Percentiles rank a stretch among this genome's conserved stretches.
These are phyloP conservation scores for Dothistroma pini DNA, from an alignment of 2,329 filamentous ascomycete genomes.

Conservation along the genomic window DNA sequence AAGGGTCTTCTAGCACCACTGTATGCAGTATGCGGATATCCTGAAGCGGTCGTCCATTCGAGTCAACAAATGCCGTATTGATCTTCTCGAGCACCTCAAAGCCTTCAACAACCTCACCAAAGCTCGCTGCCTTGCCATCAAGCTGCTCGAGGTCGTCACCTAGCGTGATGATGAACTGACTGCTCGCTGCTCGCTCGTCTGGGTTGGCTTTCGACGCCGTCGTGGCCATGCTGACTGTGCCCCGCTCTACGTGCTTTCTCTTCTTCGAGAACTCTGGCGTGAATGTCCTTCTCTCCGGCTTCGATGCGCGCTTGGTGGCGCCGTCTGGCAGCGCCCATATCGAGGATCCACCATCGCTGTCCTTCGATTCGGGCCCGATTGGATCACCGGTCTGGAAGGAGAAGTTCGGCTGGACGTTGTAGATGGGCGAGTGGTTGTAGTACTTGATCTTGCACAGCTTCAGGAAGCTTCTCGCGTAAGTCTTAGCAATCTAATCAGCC, in stretches of 20 bases:
- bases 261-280: slow-evolving; percentile 80
- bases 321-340: slow-evolving; percentile 82
- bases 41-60: slow-evolving; percentile 79
- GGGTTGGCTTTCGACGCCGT: slow-evolving; percentile 70
- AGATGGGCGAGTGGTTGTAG: slow-evolving; percentile 94
- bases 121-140: slow-evolving; percentile 90
- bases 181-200: slow-evolving; percentile 76
- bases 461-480: slow-evolving; percentile 66
- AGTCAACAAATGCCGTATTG: slow-evolving; percentile 82
- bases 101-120: slow-evolving; percentile 92
- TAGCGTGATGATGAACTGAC: slow-evolving; percentile 90
- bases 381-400: slow-evolving; percentile 96
- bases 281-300: slow-evolving; percentile 50
- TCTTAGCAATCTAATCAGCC: slow-evolving; percentile 58
- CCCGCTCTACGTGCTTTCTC: slow-evolving; percentile 81
- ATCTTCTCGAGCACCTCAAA: slow-evolving; percentile 93
- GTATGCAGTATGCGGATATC: slow-evolving; percentile 95
- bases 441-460: slow-evolving; percentile 99
- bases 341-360: slow-evolving; percentile 88
- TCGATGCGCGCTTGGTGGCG: slow-evolving; percentile 61
- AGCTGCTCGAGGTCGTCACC: slow-evolving; percentile 86
- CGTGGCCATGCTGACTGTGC: slow-evolving; percentile 98
- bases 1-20: slow-evolving; percentile 87
- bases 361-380: slow-evolving; percentile 74
- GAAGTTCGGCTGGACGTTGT: slow-evolving; percentile 90